Evolutionary conservation across 2,329 filamentous ascomycete genomes (phyloP), one percentile per base, ranked within the genome.

Genomic region (Fusarium humuli): DNA sequence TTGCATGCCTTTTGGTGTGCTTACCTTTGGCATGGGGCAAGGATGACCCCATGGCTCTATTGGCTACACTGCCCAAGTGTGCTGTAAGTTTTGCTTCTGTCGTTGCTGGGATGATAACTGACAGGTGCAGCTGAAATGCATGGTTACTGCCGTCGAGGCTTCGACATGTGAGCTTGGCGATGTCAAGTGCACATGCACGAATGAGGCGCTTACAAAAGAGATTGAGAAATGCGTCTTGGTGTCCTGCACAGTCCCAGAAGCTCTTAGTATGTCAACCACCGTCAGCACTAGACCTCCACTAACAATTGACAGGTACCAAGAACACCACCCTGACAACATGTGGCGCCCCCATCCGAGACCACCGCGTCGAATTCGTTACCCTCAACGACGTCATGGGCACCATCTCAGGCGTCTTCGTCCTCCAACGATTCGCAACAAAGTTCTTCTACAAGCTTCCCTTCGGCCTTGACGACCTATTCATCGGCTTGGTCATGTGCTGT

Each of bases 361-460:
- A 77, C 54, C 79, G 68, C 66, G 66, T 18, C 6, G 48, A 59
- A 18, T 67, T 69, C 49, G 10, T 47, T 23, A 23, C 34, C n/a
- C n/a, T 57, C 30, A 77, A 73, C 2, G 61, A 65, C 12, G 67
- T 78, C 23, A 77, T 82, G 49, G 69, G 79, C 9, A 76, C 74
- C 47, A 74, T 83, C 4, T 75, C 76, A 64, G 71, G 79, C 69
- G 34, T 68, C 23, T 84, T 84, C 57, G 75, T 85, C 18, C 57
- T 81, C 3, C 76, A 84, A 13, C 82, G 85, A 22, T 78, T 85
- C 10, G 73, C 65, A 2, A 79, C 74, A 44, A 80, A 79, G 57
- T 60, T 82, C 18, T 79, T 64, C 22, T 68, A 75, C 5, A 80
- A 79, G 37, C 58, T 79, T 0, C 74, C 75, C 0, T 77, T 84